Base-by-base conservation (phyloP, 352 stramenopile genomes). In the Thraustotheca clavata region DNA sequence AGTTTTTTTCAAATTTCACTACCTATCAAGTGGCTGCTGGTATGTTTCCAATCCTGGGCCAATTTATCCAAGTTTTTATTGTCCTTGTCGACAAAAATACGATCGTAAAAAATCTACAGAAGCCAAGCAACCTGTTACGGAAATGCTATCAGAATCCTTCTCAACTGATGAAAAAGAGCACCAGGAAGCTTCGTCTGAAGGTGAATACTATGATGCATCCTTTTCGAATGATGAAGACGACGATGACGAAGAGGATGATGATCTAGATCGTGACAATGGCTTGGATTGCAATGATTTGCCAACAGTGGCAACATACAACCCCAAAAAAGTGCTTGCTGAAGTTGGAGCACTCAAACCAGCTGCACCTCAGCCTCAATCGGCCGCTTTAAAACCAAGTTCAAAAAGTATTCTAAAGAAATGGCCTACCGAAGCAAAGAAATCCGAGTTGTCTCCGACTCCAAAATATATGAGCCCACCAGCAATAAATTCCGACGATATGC, bases 1-100 rank as follows among this genome's bases (percentile, higher is more conserved):
- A 14, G 43, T 52, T 31, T 52, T 11, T 9, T 52, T 52, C n/a
- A 11, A 52, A 31, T 52, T 52, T 52, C 43, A 52, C 43, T 9
- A 18, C 7, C 43, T 69, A 31, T 69, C 62, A 14, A n/a, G 38
- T 18, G 62, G 62, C 18, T 34, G 29, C 6, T 67, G 41, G 59
- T 16, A 49, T 36, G 38, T 36, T 34, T 33, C 18, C 27, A 29
- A 27, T 48, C 41, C 33, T 9, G 27, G 52, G 18, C 52, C 22
- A 20, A 61, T 26, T 39, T 40, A 12, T 20, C 35, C 52, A 22
- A 47, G 27, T 5, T 47, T 36, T 5, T 27, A 40, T 39, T 43
- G 16, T 2, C 16, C 33, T 6, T 49, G 18, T 49, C 35, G n/a
- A 27, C 38, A 18, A 9, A 46, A 8, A 16, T 24, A 6, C 6